Evolutionary conservation across 495 filamentous ascomycete species (phyloP).

Genomic region (Hyaloscypha finlandica): DNA sequence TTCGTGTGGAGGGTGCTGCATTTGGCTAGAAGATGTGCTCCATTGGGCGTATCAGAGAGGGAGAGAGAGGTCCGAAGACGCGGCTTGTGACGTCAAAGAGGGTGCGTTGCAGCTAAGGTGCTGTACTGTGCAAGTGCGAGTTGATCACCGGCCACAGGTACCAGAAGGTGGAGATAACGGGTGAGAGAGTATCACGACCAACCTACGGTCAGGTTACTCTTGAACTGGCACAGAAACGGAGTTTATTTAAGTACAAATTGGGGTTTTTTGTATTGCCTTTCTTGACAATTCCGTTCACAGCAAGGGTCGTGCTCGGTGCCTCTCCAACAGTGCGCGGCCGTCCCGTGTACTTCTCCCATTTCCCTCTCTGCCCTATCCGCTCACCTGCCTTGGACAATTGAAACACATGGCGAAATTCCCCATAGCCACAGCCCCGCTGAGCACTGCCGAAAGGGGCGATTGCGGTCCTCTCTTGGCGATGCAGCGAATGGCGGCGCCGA

Average conservation of each 20-base stretch:
- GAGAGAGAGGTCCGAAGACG: neutral
- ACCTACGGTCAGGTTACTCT: neutral
- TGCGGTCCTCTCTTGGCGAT: neutral
- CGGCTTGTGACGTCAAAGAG: neutral
- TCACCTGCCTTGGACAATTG: neutral
- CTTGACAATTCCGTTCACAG: neutral
- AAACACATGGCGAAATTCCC: constrained; percentile 6
- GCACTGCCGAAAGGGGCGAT: constrained; percentile 3
- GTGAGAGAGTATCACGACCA: neutral
- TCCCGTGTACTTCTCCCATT: neutral
- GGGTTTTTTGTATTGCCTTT: neutral
- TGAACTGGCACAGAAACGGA: neutral
- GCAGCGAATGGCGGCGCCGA: neutral
- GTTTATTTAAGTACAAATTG: neutral
- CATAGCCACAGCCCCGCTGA: constrained; percentile 2
- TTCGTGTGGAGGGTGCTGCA: neutral
- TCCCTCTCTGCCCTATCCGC: neutral
- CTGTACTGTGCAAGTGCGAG: neutral
- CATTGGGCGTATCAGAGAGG: neutral
- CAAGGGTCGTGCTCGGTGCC: neutral
- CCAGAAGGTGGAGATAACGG: neutral
- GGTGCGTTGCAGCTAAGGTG: neutral
- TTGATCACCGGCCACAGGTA: neutral
- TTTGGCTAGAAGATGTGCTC: neutral
- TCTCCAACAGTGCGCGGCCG: neutral